phyloP scores from a whole-genome alignment of 352 stramenopile genomes.

The Phytopythium litorale region DNA sequence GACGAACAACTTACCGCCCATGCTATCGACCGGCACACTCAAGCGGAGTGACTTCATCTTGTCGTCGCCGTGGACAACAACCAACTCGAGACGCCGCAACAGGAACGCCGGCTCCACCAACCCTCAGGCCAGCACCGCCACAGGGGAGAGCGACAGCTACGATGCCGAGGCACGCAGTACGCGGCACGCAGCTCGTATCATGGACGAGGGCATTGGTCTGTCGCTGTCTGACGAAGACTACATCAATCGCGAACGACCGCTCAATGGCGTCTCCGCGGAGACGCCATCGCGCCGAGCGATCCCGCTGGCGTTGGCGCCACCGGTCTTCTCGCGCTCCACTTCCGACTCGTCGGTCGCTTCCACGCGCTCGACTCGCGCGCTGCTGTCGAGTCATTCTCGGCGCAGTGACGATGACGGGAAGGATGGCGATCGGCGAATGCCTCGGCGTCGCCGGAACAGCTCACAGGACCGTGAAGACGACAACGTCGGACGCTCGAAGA shows the following conservation, averaged over 20 bases:
- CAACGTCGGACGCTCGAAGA: neutral
- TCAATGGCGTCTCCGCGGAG: slow-evolving; percentile 8
- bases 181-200: slow-evolving; percentile 4
- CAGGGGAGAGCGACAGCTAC: neutral
- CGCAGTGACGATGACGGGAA: neutral
- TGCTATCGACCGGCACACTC: slow-evolving; percentile 34
- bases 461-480: slow-evolving; percentile 1
- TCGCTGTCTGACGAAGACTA: slow-evolving; percentile 73
- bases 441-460: slow-evolving; percentile 1
- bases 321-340: slow-evolving; percentile 12
- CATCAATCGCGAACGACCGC: slow-evolving; percentile 46
- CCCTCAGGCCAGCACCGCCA: slow-evolving; percentile 14
- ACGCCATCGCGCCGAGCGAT: slow-evolving; percentile 8
- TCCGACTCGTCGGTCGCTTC: slow-evolving; percentile 18
- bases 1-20: slow-evolving; percentile 27
- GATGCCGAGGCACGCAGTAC: slow-evolving; percentile 33
- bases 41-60: slow-evolving; percentile 38
- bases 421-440: neutral
- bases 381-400: slow-evolving; percentile 1
- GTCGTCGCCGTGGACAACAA: slow-evolving; percentile 35
- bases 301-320: slow-evolving; percentile 1
- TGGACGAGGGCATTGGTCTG: slow-evolving; percentile 24
- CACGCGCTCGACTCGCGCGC: slow-evolving; percentile 3
- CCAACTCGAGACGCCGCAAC: slow-evolving; percentile 7
- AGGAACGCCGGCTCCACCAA: neutral